Percentiles rank a stretch among this genome's conserved stretches.
Conservation (phyloP, 2,329 filamentous ascomycete genomes). For the Diaporthe sp. region DNA sequence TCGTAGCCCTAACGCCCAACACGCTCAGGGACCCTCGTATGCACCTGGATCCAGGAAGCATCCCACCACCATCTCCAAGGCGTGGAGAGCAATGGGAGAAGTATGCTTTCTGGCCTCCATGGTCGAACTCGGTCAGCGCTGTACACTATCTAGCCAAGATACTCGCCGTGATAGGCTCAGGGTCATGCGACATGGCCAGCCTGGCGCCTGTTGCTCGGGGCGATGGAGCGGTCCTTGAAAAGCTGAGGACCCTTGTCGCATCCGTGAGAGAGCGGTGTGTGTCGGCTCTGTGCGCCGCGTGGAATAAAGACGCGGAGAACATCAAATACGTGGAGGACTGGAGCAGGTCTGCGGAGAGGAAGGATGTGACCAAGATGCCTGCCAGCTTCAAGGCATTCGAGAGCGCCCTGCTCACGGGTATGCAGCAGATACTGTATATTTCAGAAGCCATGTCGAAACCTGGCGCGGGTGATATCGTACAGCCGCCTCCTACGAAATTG, state of each 20-base stretch:
- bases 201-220: constrained; percentile 74
- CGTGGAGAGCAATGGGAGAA: constrained; percentile 92
- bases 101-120: constrained; percentile 95
- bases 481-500: constrained; percentile 87
- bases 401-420: constrained; percentile 81
- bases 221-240: constrained; percentile 74
- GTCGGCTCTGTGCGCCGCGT: constrained; percentile 87
- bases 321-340: constrained; percentile 95
- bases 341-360: constrained; percentile 84
- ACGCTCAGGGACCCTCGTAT: constrained; percentile 80
- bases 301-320: constrained; percentile 94
- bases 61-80: constrained; percentile 82
- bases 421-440: constrained; percentile 97
- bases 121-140: constrained; percentile 92
- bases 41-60: constrained; percentile 82
- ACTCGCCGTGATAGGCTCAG: constrained; percentile 85
- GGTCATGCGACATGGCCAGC: constrained; percentile 86
- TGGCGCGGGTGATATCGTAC: constrained; percentile 81
- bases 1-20: constrained; percentile 62
- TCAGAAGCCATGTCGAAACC: constrained; percentile 85
- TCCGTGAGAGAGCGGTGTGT: constrained; percentile 87
- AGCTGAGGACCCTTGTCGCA: constrained; percentile 81
- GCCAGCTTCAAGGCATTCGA: constrained; percentile 89
- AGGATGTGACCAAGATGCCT: constrained; percentile 93
- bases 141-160: constrained; percentile 90